Base-by-base conservation (phyloP, 2,329 filamentous ascomycete species). In the Fusarium sp. region DNA sequence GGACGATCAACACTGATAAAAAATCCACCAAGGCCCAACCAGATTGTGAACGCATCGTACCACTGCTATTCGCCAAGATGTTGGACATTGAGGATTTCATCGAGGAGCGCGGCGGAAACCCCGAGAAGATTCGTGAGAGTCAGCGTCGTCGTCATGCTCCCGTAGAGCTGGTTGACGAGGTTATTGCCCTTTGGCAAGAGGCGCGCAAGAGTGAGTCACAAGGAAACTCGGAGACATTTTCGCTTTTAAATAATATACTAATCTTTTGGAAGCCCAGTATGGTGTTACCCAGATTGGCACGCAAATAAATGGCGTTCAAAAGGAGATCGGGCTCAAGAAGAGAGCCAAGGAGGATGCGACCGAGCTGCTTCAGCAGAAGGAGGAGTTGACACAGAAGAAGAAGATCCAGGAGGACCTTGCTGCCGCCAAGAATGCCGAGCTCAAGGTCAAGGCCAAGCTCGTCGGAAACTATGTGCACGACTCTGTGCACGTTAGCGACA, bases 291-390 rank as follows among this genome's bases (percentile, higher is more conserved):
- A 96, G 75, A 84, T 95, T 68, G 90, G 89, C 66, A 88, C 87
- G 70, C 88, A 91, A 79, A 93, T 97, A 77, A 98, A 98, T 79
- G 88, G 85, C 17, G 84, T 92, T 27, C 91, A 96, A 76, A 97
- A 96, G 79, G 87, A 93, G 75, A 96, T 98, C 73, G 92, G 91
- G 15, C 81, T 85, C 71, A 96, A 94, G 83, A 97, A 96, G 81
- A 97, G 96, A 85, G 88, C 88, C 68, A 97, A 97, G 82, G 92
- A 96, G 79, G 88, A 94, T 74, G 92, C 92, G 36, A 86, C 86
- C 67, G 90, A 93, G 36, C 81, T 97, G 59, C 81, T 97, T 55
- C 81, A 88, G 72, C 82, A 94, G 75, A 97, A 97, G 78, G 81
- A 82, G 46, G 85, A 88, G 4, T 79, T 97, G 44, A 89, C 93